These are phyloP conservation scores for Acidomyces sp. DNA, from an alignment of 495 filamentous ascomycete species.

Conservation along the genomic window DNA sequence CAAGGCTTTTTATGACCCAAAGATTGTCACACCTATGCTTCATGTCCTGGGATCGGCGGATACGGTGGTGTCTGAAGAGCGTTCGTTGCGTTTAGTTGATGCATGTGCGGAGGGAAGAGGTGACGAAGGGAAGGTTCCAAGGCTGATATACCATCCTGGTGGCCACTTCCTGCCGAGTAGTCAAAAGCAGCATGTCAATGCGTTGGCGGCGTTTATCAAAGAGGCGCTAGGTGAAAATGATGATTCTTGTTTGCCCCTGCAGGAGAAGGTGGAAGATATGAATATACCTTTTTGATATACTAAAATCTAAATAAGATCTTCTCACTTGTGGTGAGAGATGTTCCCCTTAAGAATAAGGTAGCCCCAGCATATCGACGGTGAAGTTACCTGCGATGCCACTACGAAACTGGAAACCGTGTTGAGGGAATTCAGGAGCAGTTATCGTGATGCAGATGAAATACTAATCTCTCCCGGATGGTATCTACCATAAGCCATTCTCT, in stretches of 20 bases:
- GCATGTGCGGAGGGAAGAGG: constrained; percentile 40
- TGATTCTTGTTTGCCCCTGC: constrained; percentile 19
- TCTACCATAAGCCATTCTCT: too few relatives aligned
- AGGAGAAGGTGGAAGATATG: constrained; percentile 48
- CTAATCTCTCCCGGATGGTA: too few relatives aligned
- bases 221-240: constrained; percentile 37
- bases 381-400: too few relatives aligned
- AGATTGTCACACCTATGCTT: constrained; percentile 62
- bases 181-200: constrained; percentile 63
- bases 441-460: too few relatives aligned
- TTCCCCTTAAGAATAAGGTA: too few relatives aligned
- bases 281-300: constrained; percentile 52
- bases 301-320: too few relatives aligned
- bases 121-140: constrained; percentile 35
- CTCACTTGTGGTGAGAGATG: too few relatives aligned
- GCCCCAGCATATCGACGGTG: too few relatives aligned
- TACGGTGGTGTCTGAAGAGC: constrained; percentile 69
- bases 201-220: constrained; percentile 60
- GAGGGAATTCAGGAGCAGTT: too few relatives aligned
- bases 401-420: too few relatives aligned
- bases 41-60: constrained; percentile 78
- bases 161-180: constrained; percentile 79
- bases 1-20: constrained; percentile 59
- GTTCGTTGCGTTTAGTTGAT: constrained; percentile 52
- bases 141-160: constrained; percentile 72